Base-by-base conservation (phyloP, 768 basidiomycete genomes). In the Solioccasus polychromus region DNA sequence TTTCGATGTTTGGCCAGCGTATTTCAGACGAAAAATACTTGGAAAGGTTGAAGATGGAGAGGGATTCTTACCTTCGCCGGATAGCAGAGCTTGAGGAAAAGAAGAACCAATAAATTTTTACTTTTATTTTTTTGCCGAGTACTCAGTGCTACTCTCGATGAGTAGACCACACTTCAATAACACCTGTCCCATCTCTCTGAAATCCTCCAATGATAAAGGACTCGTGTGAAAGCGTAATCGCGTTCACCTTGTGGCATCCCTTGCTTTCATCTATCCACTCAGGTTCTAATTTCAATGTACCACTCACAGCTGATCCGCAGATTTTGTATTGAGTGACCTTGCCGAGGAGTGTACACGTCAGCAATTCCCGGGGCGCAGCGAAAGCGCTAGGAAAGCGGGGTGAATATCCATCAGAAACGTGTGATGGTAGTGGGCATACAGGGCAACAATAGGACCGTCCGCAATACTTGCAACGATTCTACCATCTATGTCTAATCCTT, bases 21-120 rank as follows among this genome's bases (percentile, higher is more conserved):
- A 58, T 92, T 4, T 75, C 87, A 6, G 82, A 92, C 51, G 84
- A 91, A 38, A 83, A 86, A 50, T 89, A 89, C 52, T 53, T 91
- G 41, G 61, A 62, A 23, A 76, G 73, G 48, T 58, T 92, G 58
- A 80, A 75, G 59, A 68, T 67, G 42, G 74, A 82, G 37, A 73
- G 85, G 52, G 76, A 78, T 4, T 64, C 62, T 8, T 69, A 85
- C 55, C 57, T 82, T 50, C 68, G 66, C 47, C 73, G 75, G 46
- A 88, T 89, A 61, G 70, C 67, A 39, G 76, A 79, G 49, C 68
- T 90, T 4, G 60, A 61, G 35, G 46, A 39, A 38, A 80, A 84
- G 53, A 62, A 68, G 45, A 51, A 59, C 18, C 37, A 51, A 15
- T 53, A 32, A 50, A 31, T 39, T 19, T 29, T 35, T 2, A 6